Conservation (phyloP, 176 grass and related monocot genomes). For the Canna indica region DNA sequence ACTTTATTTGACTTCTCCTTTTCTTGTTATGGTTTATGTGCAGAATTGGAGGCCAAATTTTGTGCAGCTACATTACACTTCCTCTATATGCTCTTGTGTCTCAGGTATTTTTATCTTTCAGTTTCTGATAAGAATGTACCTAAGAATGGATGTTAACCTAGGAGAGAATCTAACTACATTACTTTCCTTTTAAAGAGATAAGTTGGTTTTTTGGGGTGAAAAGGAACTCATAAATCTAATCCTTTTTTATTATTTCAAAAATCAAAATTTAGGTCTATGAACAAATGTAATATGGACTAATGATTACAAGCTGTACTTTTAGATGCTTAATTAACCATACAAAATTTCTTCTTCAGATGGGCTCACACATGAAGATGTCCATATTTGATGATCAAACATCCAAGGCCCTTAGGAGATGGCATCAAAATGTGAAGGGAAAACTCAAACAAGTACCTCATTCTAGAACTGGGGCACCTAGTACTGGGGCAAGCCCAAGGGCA, state of each 20-base stretch:
- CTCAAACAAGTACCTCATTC: not conserved
- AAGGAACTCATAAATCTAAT: too few relatives aligned
- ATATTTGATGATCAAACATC: constrained; percentile 8
- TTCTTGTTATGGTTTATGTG: not conserved
- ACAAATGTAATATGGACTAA: too few relatives aligned
- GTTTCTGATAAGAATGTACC: not conserved
- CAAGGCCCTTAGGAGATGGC: constrained; percentile 8
- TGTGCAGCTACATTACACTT: constrained; percentile 19
- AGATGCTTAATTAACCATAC: not conserved
- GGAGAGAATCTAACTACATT: not conserved
- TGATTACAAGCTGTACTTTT: too few relatives aligned
- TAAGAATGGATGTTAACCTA: not conserved
- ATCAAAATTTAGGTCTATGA: too few relatives aligned
- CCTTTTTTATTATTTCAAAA: too few relatives aligned
- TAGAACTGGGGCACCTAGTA: not conserved
- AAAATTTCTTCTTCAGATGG: constrained; percentile 1
- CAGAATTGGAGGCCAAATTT: not conserved
- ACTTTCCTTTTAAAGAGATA: not conserved
- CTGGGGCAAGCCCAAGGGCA: not conserved
- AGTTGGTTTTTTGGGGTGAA: too few relatives aligned
- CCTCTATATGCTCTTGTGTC: constrained; percentile 20
- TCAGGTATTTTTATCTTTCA: not conserved
- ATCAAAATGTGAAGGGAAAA: not conserved
- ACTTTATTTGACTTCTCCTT: not conserved
- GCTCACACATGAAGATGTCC: constrained; percentile 4